Evolutionary conservation across 371 early-diverging fungal species (phyloP).

Genomic region (Apophysomyces elegans): DNA sequence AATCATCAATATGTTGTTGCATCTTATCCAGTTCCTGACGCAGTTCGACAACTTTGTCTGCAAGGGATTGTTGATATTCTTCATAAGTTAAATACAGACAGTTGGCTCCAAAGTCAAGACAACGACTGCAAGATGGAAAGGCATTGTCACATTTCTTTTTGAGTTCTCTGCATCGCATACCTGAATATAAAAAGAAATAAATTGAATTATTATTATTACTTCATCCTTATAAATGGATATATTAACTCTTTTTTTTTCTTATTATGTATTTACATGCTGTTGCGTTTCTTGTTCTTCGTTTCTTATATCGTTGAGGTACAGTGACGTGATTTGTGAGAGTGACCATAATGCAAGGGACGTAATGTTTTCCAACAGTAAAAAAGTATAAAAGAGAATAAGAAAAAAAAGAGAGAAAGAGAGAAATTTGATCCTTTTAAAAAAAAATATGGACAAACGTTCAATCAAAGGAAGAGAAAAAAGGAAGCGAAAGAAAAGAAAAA

Average conservation of each 20-base stretch:
- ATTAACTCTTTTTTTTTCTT: background rate
- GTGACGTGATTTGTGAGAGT: background rate
- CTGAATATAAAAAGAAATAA: background rate
- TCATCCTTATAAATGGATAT: background rate
- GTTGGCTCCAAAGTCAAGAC: conserved; percentile 14
- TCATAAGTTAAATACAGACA: conserved; percentile 12
- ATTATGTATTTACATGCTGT: conserved; percentile 6
- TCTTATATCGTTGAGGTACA: background rate
- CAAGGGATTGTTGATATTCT: conserved; percentile 15
- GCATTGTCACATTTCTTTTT: conserved; percentile 14
- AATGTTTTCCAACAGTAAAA: no score
- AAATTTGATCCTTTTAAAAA: no score
- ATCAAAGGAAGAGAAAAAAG: no score
- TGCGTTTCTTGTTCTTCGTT: conserved; percentile 10
- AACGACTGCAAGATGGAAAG: conserved; percentile 12
- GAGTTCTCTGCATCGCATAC: conserved; percentile 14
- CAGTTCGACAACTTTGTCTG: conserved; percentile 5
- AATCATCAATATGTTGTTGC: conserved; percentile 5
- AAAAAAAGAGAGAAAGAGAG: no score
- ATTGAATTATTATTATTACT: background rate
- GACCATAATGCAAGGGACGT: background rate
- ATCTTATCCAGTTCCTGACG: conserved; percentile 14
- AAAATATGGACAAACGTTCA: no score
- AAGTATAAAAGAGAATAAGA: no score
- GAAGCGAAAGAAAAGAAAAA: no score